phyloP scores from a whole-genome alignment of 768 basidiomycete species.

The Rhodotorula diobovata region DNA sequence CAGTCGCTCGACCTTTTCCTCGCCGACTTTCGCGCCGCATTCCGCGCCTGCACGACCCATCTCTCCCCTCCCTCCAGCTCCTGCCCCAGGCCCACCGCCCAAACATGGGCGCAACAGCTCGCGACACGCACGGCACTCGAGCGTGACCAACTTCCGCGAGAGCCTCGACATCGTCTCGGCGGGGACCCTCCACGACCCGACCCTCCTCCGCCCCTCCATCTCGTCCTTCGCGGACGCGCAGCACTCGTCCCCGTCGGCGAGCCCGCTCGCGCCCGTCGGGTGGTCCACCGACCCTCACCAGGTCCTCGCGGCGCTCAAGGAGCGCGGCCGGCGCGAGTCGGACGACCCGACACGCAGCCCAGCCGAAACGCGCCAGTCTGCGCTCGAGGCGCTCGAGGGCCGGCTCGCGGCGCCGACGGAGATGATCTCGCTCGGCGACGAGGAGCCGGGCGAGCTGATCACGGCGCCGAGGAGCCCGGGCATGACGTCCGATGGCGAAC shows the following conservation, averaged over 20 bases:
- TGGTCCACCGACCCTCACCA: slow-evolving; percentile 49
- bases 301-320: slow-evolving; percentile 51
- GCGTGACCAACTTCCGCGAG: slow-evolving; percentile 82
- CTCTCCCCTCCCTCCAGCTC: slow-evolving; percentile 18
- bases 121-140: slow-evolving; percentile 77
- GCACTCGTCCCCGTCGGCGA: neutral
- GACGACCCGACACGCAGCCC: slow-evolving; percentile 57
- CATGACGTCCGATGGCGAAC: neutral
- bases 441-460: slow-evolving; percentile 32
- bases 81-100: slow-evolving; percentile 2
- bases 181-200: neutral
- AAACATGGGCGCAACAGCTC: slow-evolving; percentile 55
- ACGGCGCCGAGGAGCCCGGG: slow-evolving; percentile 8
- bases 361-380: slow-evolving; percentile 74
- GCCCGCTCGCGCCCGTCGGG: neutral
- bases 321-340: slow-evolving; percentile 62
- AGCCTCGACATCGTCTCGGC: slow-evolving; percentile 88
- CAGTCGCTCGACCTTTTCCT: neutral
- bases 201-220: slow-evolving; percentile 22
- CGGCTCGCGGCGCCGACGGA: slow-evolving; percentile 55
- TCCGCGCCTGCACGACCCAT: slow-evolving; percentile 10
- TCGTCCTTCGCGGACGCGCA: slow-evolving; percentile 16
- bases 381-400: slow-evolving; percentile 82
- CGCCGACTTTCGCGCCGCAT: slow-evolving; percentile 12
- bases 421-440: slow-evolving; percentile 32